These are phyloP conservation scores for Candida methanosorbosa DNA, from an alignment of 805 yeast genomes.

Conservation along the genomic window DNA sequence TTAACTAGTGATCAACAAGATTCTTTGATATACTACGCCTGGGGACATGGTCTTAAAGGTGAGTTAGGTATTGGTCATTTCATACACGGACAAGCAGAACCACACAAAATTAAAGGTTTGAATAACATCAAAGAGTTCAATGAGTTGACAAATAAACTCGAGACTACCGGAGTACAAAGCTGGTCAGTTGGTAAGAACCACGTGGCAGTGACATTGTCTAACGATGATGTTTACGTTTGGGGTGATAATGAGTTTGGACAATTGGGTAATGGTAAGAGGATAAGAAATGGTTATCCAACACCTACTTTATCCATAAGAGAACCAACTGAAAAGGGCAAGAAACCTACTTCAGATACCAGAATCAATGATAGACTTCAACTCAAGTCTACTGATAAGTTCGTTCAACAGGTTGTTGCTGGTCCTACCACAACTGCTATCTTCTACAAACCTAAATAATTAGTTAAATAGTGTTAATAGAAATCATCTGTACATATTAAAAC, in stretches of 20 bases:
- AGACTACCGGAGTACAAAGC: conserved; percentile 36
- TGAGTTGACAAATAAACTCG: conserved; percentile 32
- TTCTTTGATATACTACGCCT: conserved; percentile 38
- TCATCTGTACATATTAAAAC: no score
- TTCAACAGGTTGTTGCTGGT: conserved; percentile 59
- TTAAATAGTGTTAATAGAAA: no score
- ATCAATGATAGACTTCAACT: conserved; percentile 40
- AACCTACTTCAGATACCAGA: conserved; percentile 16
- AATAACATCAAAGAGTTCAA: conserved; percentile 43
- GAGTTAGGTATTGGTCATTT: conserved; percentile 76
- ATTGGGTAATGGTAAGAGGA: conserved; percentile 72
- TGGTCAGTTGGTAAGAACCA: conserved; percentile 65
- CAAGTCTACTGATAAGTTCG: conserved; percentile 21
- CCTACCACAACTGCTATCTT: conserved; percentile 52
- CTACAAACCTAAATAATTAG: conserved; percentile 25
- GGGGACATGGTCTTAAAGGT: conserved; percentile 84
- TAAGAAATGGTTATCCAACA: conserved; percentile 47
- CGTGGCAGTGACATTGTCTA: conserved; percentile 46
- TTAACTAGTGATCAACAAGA: conserved; percentile 15
- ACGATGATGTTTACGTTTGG: conserved; percentile 66
- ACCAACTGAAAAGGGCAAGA: conserved; percentile 25
- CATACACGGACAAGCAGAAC: conserved; percentile 64
- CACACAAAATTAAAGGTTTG: conserved; percentile 47
- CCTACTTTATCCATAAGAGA: conserved; percentile 49
- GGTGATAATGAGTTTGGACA: conserved; percentile 83